Conservation (phyloP, 2,329 filamentous ascomycete species). For the Fusarium musae region DNA sequence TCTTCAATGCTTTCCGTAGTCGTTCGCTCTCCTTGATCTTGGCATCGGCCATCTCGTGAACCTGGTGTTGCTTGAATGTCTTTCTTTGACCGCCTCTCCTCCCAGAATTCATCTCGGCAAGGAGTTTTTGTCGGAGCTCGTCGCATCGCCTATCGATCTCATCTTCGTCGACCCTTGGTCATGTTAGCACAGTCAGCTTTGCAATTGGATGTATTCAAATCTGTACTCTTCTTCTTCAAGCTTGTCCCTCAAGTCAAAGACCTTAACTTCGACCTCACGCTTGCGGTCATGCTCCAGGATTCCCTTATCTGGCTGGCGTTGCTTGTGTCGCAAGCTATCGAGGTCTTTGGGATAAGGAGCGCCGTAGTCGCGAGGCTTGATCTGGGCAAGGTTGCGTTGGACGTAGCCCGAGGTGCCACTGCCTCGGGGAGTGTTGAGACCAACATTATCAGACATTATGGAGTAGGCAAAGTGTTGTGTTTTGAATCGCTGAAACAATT, state of each 20-base stretch:
- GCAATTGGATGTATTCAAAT: not conserved
- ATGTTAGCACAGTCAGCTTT: slow-evolving; percentile 7
- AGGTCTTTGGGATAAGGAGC: slow-evolving; percentile 81
- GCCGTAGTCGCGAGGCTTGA: slow-evolving; percentile 82
- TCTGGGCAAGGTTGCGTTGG: slow-evolving; percentile 91
- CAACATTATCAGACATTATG: slow-evolving; percentile 94
- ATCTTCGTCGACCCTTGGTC: slow-evolving; percentile 79
- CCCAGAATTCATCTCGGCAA: slow-evolving; percentile 51
- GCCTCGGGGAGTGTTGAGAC: slow-evolving; percentile 91
- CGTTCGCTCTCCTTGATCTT: slow-evolving; percentile 97
- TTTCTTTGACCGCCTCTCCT: slow-evolving; percentile 52
- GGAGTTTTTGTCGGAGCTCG: slow-evolving; percentile 54
- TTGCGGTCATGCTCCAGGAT: slow-evolving; percentile 96
- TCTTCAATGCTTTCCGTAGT: slow-evolving; percentile 85
- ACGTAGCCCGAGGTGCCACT: slow-evolving; percentile 98
- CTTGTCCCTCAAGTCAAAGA: slow-evolving; percentile 88
- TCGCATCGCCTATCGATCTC: slow-evolving; percentile 79
- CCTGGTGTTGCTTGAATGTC: slow-evolving; percentile 88
- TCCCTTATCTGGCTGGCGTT: slow-evolving; percentile 87
- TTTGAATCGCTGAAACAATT: not conserved
- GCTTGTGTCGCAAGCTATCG: slow-evolving; percentile 76
- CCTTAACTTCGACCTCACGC: slow-evolving; percentile 90
- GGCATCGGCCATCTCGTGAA: slow-evolving; percentile 94
- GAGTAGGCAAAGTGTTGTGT: not conserved
- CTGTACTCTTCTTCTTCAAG: slow-evolving; percentile 89